Percentiles rank a stretch among this genome's conserved stretches.
Evolutionary conservation across 345 rosid species (phyloP).

Genomic region (Dipteronia sinensis): DNA sequence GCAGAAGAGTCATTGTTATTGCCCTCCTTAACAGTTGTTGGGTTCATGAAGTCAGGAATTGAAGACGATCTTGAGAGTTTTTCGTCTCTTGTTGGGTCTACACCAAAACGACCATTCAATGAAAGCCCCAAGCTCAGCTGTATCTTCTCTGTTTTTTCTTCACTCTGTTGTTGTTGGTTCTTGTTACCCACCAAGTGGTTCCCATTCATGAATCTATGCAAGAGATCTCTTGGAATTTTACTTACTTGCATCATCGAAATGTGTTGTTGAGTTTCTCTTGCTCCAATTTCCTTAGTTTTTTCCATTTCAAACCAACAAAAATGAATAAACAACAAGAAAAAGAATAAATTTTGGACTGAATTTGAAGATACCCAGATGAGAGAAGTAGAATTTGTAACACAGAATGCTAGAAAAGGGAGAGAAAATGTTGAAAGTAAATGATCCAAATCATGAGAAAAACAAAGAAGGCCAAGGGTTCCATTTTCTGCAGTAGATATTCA

Average conservation of each 20-base stretch:
- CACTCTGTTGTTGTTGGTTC: slow-evolving; percentile 4
- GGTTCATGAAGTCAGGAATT: slow-evolving; percentile 53
- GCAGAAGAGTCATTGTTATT: slow-evolving; percentile 28
- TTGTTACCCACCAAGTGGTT: slow-evolving; percentile 23
- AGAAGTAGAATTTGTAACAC: slow-evolving; percentile 12
- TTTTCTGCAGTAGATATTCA: slow-evolving; percentile 15
- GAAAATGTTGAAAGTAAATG: slow-evolving; percentile 11
- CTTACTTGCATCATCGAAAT: slow-evolving; percentile 26
- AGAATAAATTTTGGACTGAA: not conserved
- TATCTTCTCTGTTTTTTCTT: slow-evolving; percentile 44
- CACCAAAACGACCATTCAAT: slow-evolving; percentile 79
- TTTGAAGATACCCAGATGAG: slow-evolving; percentile 22
- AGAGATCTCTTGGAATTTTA: slow-evolving; percentile 37
- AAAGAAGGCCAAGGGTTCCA: slow-evolving; percentile 26
- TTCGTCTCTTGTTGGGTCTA: slow-evolving; percentile 56
- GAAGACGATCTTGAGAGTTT: slow-evolving; percentile 59
- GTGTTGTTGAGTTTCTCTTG: slow-evolving; percentile 26
- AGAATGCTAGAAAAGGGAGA: not conserved
- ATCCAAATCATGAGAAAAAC: slow-evolving; percentile 16
- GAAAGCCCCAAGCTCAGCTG: slow-evolving; percentile 83
- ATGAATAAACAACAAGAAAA: not conserved
- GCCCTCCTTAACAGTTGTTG: slow-evolving; percentile 22
- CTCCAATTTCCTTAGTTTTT: slow-evolving; percentile 32
- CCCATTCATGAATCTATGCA: slow-evolving; percentile 43
- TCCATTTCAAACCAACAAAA: slow-evolving; percentile 28